Conservation (phyloP, 176 grass and related monocot genomes). For the Cenchrus americanus region DNA sequence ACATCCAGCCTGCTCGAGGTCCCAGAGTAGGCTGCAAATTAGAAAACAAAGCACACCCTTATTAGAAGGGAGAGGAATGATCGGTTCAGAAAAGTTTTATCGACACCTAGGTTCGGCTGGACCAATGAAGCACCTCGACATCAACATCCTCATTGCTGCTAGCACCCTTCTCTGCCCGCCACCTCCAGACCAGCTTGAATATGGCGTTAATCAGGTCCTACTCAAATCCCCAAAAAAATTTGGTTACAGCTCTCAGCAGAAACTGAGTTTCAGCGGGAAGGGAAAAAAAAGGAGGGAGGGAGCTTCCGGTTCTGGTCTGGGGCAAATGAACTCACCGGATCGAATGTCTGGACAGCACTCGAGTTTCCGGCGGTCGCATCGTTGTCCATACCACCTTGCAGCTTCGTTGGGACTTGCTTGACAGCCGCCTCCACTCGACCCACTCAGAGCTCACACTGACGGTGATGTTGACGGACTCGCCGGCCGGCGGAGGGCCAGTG, state of each 20-base stretch:
- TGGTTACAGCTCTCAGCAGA: background rate
- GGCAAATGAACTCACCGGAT: conserved; percentile 42
- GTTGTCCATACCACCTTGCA: conserved; percentile 29
- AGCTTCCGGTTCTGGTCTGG: no score
- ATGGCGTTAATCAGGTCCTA: conserved; percentile 80
- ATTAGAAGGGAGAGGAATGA: no score
- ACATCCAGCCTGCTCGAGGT: no score
- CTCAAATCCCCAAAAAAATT: background rate
- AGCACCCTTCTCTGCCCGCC: conserved; percentile 38
- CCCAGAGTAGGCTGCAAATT: no score
- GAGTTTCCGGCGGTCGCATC: background rate
- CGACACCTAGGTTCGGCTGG: no score
- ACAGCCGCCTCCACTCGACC: no score
- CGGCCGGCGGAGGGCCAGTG: no score
- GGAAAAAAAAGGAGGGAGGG: background rate
- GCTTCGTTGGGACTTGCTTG: background rate
- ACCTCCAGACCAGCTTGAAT: conserved; percentile 86
- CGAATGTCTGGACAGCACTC: conserved; percentile 37
- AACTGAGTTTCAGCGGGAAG: background rate
- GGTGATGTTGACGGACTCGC: no score
- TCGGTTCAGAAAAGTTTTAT: no score
- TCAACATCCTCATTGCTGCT: conserved; percentile 33
- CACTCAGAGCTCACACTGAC: no score
- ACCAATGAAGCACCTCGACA: conserved; percentile 49
- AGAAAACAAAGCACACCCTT: no score